Percentiles rank a stretch among this genome's conserved stretches.
Evolutionary conservation across 140 eudicot genomes (phyloP).

Genomic region (Cichorium intybus): DNA sequence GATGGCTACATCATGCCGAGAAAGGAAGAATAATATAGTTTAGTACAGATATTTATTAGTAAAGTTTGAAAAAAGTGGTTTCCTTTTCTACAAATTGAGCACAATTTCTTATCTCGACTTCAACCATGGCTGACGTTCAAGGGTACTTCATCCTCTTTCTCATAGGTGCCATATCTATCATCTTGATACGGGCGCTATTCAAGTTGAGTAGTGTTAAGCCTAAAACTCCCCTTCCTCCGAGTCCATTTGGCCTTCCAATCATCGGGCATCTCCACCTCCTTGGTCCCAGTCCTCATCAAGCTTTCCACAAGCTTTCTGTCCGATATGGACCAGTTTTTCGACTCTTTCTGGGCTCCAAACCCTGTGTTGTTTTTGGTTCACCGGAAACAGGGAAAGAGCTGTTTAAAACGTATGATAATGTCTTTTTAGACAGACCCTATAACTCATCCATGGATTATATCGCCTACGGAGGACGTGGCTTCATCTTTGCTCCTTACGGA

Average conservation of each 20-base stretch:
- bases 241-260: constrained; percentile 37
- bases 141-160: constrained; percentile 20
- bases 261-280: constrained; percentile 54
- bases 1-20: not conserved
- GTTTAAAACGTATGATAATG: constrained; percentile 26
- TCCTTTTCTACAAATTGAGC: not conserved
- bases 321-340: constrained; percentile 27
- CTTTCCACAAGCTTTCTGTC: constrained; percentile 34
- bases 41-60: no score
- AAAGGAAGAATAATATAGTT: not conserved
- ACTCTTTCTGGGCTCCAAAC: constrained; percentile 25
- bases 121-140: constrained; percentile 33
- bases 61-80: not conserved
- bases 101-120: not conserved
- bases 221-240: constrained; percentile 31
- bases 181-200: constrained; percentile 3
- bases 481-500: constrained; percentile 26
- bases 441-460: constrained; percentile 11
- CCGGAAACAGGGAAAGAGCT: constrained; percentile 31
- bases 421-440: constrained; percentile 16
- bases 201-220: not conserved
- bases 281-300: constrained; percentile 35
- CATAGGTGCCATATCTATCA: constrained; percentile 21
- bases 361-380: constrained; percentile 26
- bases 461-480: constrained; percentile 23